Evolutionary conservation across 208 protist genomes (phyloP).

Genomic region (Acanthamoeba castellanii): DNA sequence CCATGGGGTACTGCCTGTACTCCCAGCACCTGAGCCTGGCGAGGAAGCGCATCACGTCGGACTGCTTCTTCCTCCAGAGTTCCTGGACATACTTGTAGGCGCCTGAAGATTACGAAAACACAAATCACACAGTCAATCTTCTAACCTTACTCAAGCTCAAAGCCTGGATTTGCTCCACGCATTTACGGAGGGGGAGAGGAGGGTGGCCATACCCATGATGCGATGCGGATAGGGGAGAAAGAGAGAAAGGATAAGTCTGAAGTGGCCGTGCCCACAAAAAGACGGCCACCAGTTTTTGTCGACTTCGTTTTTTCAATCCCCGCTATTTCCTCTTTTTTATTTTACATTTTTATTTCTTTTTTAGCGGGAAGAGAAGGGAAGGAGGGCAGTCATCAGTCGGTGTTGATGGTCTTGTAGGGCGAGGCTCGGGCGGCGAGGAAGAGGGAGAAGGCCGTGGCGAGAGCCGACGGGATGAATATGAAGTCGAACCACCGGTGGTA

Average conservation of each 20-base stretch:
- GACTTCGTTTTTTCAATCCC: background rate
- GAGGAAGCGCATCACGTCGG: constrained; percentile 99
- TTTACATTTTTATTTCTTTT: background rate
- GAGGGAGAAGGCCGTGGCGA: constrained; percentile 60
- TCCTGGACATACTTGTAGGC: constrained; percentile 99
- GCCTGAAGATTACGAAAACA: constrained; percentile 94
- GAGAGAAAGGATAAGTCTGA: constrained; percentile 10
- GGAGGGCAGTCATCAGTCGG: constrained; percentile 5
- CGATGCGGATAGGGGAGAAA: constrained; percentile 35
- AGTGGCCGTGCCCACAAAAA: background rate
- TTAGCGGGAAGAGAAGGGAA: too few relatives aligned
- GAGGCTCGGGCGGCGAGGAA: constrained; percentile 49
- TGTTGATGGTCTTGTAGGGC: constrained; percentile 21
- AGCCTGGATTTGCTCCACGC: background rate
- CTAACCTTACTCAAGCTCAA: background rate
- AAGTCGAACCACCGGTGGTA: constrained; percentile 91
- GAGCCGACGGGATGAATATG: constrained; percentile 84
- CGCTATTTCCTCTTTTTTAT: background rate
- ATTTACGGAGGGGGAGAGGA: background rate
- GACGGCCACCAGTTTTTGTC: background rate
- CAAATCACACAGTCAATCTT: constrained; percentile 50
- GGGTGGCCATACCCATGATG: background rate
- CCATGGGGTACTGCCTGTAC: constrained; percentile 93
- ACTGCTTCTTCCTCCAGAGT: constrained; percentile 99
- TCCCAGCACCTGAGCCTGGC: constrained; percentile 99